Evolutionary conservation across 2,329 filamentous ascomycete species (phyloP).

Genomic region (Neofusicoccum ribis): DNA sequence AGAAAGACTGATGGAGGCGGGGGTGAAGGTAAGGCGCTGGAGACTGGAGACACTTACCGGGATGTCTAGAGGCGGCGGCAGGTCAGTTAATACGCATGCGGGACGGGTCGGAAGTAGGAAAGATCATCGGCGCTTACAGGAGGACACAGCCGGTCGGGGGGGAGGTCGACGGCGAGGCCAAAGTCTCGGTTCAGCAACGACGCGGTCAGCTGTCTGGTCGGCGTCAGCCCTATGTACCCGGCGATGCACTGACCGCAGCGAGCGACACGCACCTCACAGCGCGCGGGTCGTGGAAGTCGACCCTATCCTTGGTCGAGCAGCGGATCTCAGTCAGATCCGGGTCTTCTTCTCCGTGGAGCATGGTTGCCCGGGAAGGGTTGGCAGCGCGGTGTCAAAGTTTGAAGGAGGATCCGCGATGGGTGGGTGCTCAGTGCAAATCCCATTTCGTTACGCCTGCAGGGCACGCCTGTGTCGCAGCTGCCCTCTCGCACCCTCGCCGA

Average conservation of each 20-base stretch:
- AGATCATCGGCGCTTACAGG: conserved; percentile 55
- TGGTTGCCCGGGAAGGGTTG: conserved; percentile 6
- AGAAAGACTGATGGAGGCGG: neutral
- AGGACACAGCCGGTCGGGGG: conserved; percentile 79
- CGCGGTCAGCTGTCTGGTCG: conserved; percentile 66
- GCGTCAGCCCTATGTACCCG: conserved; percentile 12
- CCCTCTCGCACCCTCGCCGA: neutral
- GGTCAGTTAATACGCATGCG: conserved; percentile 1
- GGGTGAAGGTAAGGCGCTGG: neutral
- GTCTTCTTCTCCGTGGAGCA: conserved; percentile 13
- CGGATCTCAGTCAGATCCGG: conserved; percentile 15
- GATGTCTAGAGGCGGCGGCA: conserved; percentile 33
- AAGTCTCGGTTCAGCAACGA: conserved; percentile 77
- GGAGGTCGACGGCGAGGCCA: conserved; percentile 67
- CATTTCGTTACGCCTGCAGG: neutral
- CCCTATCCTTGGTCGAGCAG: conserved; percentile 50
- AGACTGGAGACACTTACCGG: neutral
- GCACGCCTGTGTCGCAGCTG: too few species aligned
- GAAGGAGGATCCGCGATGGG: conserved; percentile 17
- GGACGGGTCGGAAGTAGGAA: neutral
- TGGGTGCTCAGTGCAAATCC: conserved; percentile 16
- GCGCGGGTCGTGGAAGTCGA: conserved; percentile 79
- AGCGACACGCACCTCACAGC: conserved; percentile 65
- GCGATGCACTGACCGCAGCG: conserved; percentile 1
- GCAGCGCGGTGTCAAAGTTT: conserved; percentile 16